A percentile compares a stretch with the other conserved stretches of the same genome.
Evolutionary conservation across 495 filamentous ascomycete species (phyloP).

Genomic region (Letharia lupina): DNA sequence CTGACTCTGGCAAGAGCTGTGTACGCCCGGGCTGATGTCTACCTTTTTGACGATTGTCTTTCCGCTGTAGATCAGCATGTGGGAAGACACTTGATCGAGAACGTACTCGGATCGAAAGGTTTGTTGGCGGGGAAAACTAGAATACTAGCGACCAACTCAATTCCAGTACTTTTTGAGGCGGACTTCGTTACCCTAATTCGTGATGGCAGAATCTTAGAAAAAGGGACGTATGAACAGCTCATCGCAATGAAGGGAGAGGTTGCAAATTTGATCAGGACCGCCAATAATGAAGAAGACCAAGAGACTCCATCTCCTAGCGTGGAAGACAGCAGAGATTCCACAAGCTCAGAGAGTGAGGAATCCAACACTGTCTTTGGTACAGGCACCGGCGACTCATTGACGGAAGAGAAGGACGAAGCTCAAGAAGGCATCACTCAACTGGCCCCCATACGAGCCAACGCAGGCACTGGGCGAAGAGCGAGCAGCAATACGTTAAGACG

Average conservation of each 20-base stretch:
- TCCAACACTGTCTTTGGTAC: conserved; percentile 43
- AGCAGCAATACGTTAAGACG: conserved; percentile 75
- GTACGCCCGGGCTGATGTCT: conserved; percentile 95
- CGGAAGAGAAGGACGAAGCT: conserved; percentile 59
- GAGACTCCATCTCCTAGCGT: conserved; percentile 49
- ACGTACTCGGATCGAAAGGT: conserved; percentile 79
- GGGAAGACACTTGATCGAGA: conserved; percentile 86
- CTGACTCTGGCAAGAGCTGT: conserved; percentile 93
- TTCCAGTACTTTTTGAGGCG: conserved; percentile 79
- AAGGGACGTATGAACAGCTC: conserved; percentile 80
- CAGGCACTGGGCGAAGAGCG: conserved; percentile 43
- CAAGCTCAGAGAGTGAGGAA: conserved; percentile 46
- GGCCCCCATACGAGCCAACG: conserved; percentile 56
- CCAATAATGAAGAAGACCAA: conserved; percentile 56
- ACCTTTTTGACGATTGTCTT: conserved; percentile 86
- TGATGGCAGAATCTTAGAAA: conserved; percentile 76
- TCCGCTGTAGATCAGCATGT: conserved; percentile 98
- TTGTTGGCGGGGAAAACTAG: conserved; percentile 80
- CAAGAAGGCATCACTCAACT: conserved; percentile 62
- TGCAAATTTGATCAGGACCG: conserved; percentile 71
- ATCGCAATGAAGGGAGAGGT: conserved; percentile 92
- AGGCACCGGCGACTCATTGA: conserved; percentile 29
- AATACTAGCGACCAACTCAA: conserved; percentile 92
- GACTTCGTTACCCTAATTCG: conserved; percentile 78
- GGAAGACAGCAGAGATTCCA: conserved; percentile 39